Conservation (phyloP, 2,329 filamentous ascomycete species). For the Aspergillus awamori region DNA sequence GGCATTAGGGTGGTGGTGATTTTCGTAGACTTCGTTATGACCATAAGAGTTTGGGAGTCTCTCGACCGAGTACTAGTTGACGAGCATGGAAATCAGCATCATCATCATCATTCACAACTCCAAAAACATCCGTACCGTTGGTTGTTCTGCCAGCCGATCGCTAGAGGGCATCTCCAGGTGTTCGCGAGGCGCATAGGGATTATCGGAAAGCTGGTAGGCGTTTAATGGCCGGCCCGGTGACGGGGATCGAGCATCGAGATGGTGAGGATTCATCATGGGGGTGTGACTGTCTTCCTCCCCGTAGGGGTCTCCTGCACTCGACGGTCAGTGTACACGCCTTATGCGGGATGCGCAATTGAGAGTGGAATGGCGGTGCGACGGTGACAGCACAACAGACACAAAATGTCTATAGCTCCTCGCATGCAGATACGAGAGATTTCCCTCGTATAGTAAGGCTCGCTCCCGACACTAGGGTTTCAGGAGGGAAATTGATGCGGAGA, state of each 20-base stretch:
- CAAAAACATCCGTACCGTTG: constrained; percentile 64
- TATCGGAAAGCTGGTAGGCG: constrained; percentile 81
- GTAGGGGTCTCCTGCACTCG: constrained; percentile 40
- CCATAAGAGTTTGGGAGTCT: constrained; percentile 67
- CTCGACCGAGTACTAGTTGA: constrained; percentile 67
- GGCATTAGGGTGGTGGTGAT: constrained; percentile 54
- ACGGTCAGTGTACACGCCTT: constrained; percentile 26
- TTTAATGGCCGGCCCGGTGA: constrained; percentile 76
- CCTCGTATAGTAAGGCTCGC: constrained; percentile 2
- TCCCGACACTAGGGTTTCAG: constrained; percentile 23
- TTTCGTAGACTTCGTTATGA: constrained; percentile 63
- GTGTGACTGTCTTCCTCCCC: constrained; percentile 47
- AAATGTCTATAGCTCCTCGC: neutral
- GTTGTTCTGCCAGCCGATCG: constrained; percentile 80
- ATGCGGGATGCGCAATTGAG: neutral
- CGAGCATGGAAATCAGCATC: constrained; percentile 14
- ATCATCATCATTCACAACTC: neutral
- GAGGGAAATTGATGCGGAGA: constrained; percentile 25
- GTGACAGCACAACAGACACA: neutral
- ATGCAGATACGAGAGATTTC: neutral
- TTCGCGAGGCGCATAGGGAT: constrained; percentile 63
- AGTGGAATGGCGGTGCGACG: neutral
- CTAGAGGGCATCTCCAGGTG: constrained; percentile 71
- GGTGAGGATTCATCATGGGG: constrained; percentile 57
- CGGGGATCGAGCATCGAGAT: constrained; percentile 63